Evolutionary conservation across 371 early-diverging fungal genomes (phyloP).

Genomic region (Rhizopus delemar): DNA sequence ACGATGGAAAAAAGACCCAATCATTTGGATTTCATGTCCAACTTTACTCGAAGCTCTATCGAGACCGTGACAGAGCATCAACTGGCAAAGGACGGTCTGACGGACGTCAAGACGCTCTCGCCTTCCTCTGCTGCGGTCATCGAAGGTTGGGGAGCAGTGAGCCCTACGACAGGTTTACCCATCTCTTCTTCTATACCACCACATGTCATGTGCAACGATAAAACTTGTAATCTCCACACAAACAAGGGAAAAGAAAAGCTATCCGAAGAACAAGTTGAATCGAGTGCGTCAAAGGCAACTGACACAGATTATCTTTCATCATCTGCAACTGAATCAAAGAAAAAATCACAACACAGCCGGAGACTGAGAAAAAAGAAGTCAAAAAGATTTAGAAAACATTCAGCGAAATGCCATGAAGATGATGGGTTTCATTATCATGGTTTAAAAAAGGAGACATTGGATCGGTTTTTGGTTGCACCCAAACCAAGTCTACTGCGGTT

Average conservation of each 20-base stretch:
- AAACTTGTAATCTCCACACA: conserved; percentile 7
- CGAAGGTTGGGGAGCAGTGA: conserved; percentile 38
- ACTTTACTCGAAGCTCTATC: conserved; percentile 34
- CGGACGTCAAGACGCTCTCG: conserved; percentile 12
- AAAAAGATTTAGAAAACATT: conserved; percentile 8
- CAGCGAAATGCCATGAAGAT: conserved; percentile 12
- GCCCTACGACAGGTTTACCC: conserved; percentile 36
- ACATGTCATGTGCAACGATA: conserved; percentile 23
- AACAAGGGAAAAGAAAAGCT: conserved; percentile 3
- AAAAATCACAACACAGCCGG: not conserved
- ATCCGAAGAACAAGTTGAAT: conserved; percentile 1
- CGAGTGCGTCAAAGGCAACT: not conserved
- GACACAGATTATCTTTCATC: conserved; percentile 5
- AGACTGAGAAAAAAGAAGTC: conserved; percentile 6
- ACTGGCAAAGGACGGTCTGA: not conserved
- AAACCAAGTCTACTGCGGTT: conserved; percentile 58
- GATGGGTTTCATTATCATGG: conserved; percentile 31
- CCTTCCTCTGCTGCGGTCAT: conserved; percentile 37
- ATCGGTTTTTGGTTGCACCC: conserved; percentile 46
- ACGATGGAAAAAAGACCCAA: conserved; percentile 19
- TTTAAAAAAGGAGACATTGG: conserved; percentile 10
- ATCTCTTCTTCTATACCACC: conserved; percentile 35
- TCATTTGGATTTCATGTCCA: conserved; percentile 30
- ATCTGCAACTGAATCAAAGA: conserved; percentile 3
- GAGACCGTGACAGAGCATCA: conserved; percentile 36